Conservation (phyloP, 371 early-diverging fungal species). For the Fennellomyces sp. region DNA sequence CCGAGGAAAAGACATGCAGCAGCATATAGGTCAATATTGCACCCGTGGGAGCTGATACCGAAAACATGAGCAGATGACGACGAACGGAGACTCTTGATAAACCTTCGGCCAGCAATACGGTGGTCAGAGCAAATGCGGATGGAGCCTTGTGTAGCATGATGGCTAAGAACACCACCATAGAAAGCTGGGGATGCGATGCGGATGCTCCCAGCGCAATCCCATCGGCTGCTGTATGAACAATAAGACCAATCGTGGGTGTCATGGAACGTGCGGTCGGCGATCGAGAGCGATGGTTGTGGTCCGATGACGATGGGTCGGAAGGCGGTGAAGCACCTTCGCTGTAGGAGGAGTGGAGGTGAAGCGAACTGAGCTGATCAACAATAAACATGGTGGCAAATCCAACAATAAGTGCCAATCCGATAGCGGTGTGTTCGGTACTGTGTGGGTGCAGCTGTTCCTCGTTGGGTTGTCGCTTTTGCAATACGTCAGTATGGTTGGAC, state of each 20-base stretch:
- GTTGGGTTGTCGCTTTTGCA: not conserved
- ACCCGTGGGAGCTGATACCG: conserved; percentile 84
- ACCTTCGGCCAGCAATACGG: conserved; percentile 80
- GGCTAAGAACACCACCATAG: conserved; percentile 91
- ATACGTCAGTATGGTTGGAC: no score
- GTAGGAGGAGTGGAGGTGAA: conserved; percentile 46
- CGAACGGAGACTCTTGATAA: conserved; percentile 66
- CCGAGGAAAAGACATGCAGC: conserved; percentile 35
- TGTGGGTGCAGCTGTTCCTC: not conserved
- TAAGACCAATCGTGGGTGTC: conserved; percentile 79
- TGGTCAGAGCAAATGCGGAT: conserved; percentile 88
- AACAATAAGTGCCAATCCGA: conserved; percentile 79
- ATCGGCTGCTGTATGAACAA: conserved; percentile 94
- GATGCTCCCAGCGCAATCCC: conserved; percentile 94
- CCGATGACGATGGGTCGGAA: not conserved
- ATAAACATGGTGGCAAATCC: conserved; percentile 93
- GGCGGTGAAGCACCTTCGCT: not conserved
- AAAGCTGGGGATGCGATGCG: conserved; percentile 65
- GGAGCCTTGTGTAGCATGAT: conserved; percentile 97
- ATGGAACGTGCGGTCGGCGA: conserved; percentile 16
- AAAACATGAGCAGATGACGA: conserved; percentile 80
- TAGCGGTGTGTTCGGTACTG: conserved; percentile 60
- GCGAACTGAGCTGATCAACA: conserved; percentile 57
- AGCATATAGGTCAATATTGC: conserved; percentile 75
- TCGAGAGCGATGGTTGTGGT: conserved; percentile 1